phyloP scores from a whole-genome alignment of 768 basidiomycete species.

The Cytidiella melzeri region DNA sequence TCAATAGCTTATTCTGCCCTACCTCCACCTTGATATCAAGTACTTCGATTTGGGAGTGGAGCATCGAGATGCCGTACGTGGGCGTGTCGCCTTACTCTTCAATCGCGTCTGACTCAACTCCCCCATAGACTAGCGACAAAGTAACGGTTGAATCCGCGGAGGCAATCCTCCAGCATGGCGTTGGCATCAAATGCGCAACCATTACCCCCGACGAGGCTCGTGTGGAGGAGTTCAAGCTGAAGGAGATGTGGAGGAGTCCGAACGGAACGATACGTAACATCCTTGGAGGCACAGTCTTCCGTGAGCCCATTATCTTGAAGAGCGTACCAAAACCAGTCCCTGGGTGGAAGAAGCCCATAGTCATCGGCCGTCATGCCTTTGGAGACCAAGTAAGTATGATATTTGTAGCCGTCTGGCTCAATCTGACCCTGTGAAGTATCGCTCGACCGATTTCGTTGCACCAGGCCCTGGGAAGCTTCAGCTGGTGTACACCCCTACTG shows the following conservation, averaged over 20 bases:
- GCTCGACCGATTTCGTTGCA: conserved; percentile 87
- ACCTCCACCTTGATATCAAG: conserved; percentile 93
- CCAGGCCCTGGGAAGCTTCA: conserved; percentile 93
- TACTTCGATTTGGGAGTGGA: conserved; percentile 98
- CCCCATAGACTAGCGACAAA: conserved; percentile 77
- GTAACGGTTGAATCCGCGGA: conserved; percentile 92
- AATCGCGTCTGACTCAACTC: background rate
- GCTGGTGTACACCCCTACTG: conserved; percentile 79
- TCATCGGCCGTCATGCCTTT: conserved; percentile 95
- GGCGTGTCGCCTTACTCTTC: background rate
- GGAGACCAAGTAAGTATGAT: conserved; percentile 72
- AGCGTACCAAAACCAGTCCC: conserved; percentile 92
- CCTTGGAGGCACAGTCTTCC: conserved; percentile 96
- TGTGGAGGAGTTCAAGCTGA: conserved; percentile 94
- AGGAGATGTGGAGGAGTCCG: conserved; percentile 98
- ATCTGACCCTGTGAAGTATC: conserved; percentile 48
- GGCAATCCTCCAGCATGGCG: conserved; percentile 89
- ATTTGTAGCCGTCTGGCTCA: background rate
- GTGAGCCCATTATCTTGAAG: conserved; percentile 92
- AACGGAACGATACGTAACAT: conserved; percentile 99
- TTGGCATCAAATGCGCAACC: conserved; percentile 98
- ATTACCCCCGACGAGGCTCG: conserved; percentile 98
- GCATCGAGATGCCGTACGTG: conserved; percentile 74
- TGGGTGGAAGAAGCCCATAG: conserved; percentile 95
- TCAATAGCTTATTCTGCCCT: conserved; percentile 88